phyloP scores from a whole-genome alignment of 306 rosid genomes.

The Rosa multiflora region DNA sequence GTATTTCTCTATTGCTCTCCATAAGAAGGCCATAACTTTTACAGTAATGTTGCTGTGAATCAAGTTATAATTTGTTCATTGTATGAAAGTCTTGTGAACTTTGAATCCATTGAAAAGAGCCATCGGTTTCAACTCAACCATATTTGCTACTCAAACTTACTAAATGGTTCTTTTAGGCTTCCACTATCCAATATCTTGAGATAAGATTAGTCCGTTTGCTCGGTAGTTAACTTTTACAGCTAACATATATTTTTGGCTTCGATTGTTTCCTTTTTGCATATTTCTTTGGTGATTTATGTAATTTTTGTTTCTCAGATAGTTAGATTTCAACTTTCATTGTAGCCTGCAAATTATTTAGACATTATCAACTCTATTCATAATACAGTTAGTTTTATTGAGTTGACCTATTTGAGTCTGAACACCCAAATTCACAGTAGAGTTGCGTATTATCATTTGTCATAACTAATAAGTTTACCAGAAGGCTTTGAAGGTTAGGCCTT shows the following conservation, averaged over 20 bases:
- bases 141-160: constrained; percentile 2
- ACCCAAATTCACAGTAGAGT: background rate
- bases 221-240: background rate
- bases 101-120: background rate
- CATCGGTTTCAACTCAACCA: background rate
- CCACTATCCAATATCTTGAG: background rate
- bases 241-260: background rate
- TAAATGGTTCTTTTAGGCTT: background rate
- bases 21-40: background rate
- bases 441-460: background rate
- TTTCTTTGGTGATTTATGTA: background rate
- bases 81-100: background rate
- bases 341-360: background rate
- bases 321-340: background rate
- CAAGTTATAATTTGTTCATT: background rate
- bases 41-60: background rate
- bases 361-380: background rate
- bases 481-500: background rate
- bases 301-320: background rate
- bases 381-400: background rate
- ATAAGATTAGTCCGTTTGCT: background rate
- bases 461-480: background rate
- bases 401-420: background rate
- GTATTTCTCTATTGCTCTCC: background rate
- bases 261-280: background rate